These are phyloP conservation scores for Brassica carinata DNA, from an alignment of 345 rosid genomes.

Conservation along the genomic window DNA sequence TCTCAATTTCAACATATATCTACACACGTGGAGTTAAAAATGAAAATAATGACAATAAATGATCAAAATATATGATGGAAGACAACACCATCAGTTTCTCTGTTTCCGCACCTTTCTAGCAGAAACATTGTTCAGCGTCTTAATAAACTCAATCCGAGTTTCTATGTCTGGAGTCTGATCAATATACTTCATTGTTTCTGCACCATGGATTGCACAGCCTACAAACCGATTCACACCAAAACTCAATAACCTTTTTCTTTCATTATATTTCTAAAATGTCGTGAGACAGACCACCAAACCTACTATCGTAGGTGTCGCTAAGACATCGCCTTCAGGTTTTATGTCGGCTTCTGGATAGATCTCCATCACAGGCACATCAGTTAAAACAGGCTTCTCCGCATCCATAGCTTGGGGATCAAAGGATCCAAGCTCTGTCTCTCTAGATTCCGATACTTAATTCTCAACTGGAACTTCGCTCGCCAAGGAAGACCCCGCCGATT, in stretches of 20 bases:
- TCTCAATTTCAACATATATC: conserved; percentile 98
- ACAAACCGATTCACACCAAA: conserved; percentile 11
- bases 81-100: conserved; percentile 1
- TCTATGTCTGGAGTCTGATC: conserved; percentile 93
- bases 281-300: too few species aligned
- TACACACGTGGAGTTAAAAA: conserved; percentile 26
- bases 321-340: too few species aligned
- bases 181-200: conserved; percentile 94
- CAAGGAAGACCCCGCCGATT: too few species aligned
- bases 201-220: conserved; percentile 98
- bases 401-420: too few species aligned
- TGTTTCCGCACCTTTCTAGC: conserved; percentile 94
- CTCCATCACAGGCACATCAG: too few species aligned
- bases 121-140: conserved; percentile 80
- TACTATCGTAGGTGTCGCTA: too few species aligned
- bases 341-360: too few species aligned
- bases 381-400: too few species aligned
- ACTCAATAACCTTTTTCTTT: background rate
- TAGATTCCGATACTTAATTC: too few species aligned
- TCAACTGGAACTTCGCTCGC: too few species aligned
- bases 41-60: background rate
- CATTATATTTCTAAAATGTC: too few species aligned
- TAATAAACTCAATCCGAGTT: conserved; percentile 85
- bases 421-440: too few species aligned
- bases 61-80: background rate